phyloP scores from a whole-genome alignment of 257 asterid species.

The Perilla frutescens region DNA sequence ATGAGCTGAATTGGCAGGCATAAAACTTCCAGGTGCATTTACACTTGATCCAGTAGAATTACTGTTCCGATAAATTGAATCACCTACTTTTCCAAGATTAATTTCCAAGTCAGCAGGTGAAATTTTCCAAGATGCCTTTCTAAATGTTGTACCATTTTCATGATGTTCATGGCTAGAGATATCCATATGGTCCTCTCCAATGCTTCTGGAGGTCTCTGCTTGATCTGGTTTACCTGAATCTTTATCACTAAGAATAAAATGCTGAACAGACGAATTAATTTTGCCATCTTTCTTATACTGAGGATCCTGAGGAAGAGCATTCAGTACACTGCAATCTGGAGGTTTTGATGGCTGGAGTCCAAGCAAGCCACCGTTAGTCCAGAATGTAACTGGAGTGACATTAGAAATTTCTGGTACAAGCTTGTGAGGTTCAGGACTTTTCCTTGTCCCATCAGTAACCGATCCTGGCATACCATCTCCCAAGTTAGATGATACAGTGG shows the following conservation, averaged over 20 bases:
- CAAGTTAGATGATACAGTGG: slow-evolving; percentile 41
- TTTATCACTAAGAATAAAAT: slow-evolving; percentile 26
- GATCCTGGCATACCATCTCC: slow-evolving; percentile 37
- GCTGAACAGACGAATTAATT: slow-evolving; percentile 35
- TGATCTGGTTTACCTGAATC: slow-evolving; percentile 45
- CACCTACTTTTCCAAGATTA: slow-evolving; percentile 57
- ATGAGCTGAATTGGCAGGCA: slow-evolving; percentile 44
- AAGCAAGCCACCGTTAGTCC: slow-evolving; percentile 98
- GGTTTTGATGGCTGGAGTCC: slow-evolving; percentile 99
- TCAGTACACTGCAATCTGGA: slow-evolving; percentile 62
- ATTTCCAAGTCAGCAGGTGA: slow-evolving; percentile 77
- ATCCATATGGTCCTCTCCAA: slow-evolving; percentile 41
- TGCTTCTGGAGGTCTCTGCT: slow-evolving; percentile 40
- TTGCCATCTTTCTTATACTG: slow-evolving; percentile 40
- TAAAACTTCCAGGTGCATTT: slow-evolving; percentile 41
- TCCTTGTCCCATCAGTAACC: slow-evolving; percentile 39
- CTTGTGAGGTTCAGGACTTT: slow-evolving; percentile 48
- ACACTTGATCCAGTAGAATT: slow-evolving; percentile 42
- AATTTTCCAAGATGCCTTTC: slow-evolving; percentile 68
- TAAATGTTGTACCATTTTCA: slow-evolving; percentile 49
- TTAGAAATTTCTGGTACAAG: slow-evolving; percentile 60
- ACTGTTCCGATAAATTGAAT: slow-evolving; percentile 41
- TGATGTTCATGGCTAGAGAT: slow-evolving; percentile 51
- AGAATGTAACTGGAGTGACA: slow-evolving; percentile 59
- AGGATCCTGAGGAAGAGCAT: slow-evolving; percentile 45